Conservation (phyloP, 352 stramenopile genomes). For the Phytophthora colocasiae region DNA sequence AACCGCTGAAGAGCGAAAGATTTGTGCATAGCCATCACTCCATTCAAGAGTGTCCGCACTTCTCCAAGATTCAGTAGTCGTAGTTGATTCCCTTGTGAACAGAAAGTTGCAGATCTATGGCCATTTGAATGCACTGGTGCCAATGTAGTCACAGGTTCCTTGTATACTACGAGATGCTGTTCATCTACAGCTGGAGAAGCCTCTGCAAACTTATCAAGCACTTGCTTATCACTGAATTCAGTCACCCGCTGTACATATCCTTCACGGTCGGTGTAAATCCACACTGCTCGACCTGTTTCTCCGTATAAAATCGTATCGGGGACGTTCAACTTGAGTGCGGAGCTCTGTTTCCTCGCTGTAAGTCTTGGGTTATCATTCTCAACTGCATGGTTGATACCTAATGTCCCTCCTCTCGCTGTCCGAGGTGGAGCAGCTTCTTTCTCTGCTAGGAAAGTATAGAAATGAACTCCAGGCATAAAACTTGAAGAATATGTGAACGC, state of each 20-base stretch:
- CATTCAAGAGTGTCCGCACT: slow-evolving; percentile 73
- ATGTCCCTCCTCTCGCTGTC: neutral
- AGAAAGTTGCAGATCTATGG: slow-evolving; percentile 26
- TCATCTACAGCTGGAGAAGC: slow-evolving; percentile 35
- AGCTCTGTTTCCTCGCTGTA: slow-evolving; percentile 19
- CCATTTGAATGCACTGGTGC: slow-evolving; percentile 13
- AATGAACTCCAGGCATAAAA: slow-evolving; percentile 83
- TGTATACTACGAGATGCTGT: slow-evolving; percentile 71
- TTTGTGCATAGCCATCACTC: slow-evolving; percentile 64
- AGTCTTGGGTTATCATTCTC: slow-evolving; percentile 12
- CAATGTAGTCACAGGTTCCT: slow-evolving; percentile 58
- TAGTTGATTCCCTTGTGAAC: slow-evolving; percentile 67
- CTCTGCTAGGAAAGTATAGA: slow-evolving; percentile 77
- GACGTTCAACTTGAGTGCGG: slow-evolving; percentile 65
- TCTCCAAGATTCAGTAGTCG: slow-evolving; percentile 69
- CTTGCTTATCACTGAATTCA: slow-evolving; percentile 75
- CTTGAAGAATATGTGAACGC: slow-evolving; percentile 64
- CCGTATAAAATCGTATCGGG: slow-evolving; percentile 86
- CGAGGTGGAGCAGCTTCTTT: slow-evolving; percentile 43
- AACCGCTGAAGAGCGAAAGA: slow-evolving; percentile 81
- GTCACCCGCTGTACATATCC: slow-evolving; percentile 69
- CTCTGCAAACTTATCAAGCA: slow-evolving; percentile 73
- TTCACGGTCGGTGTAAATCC: slow-evolving; percentile 76
- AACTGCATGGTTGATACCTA: neutral
- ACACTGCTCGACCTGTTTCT: slow-evolving; percentile 71